phyloP scores from a whole-genome alignment of 352 stramenopile genomes.

The Chloridella minuta region DNA sequence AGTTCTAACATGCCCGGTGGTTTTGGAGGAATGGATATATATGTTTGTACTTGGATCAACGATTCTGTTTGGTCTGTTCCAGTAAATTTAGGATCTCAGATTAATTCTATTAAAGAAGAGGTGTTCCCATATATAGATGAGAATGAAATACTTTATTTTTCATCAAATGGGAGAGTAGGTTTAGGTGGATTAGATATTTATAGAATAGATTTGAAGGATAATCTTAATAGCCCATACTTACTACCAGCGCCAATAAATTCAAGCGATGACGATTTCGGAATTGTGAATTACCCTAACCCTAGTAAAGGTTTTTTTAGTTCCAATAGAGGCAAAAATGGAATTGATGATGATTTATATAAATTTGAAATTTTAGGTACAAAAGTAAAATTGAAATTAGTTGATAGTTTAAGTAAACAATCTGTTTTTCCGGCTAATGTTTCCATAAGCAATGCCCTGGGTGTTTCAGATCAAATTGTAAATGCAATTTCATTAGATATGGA shows the following conservation, averaged over 20 bases:
- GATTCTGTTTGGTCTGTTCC: background rate
- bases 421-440: no score
- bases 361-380: background rate
- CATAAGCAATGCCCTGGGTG: no score
- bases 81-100: background rate
- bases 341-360: background rate
- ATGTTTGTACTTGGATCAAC: background rate
- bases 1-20: background rate
- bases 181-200: conserved; percentile 10
- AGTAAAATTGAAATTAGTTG: no score
- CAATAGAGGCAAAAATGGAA: background rate
- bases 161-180: background rate
- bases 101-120: background rate
- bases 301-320: background rate
- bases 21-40: background rate
- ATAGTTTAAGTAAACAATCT: no score
- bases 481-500: no score
- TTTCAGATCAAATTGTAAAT: no score
- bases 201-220: background rate
- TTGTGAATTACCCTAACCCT: background rate
- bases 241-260: background rate
- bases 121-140: background rate
- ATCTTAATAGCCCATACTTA: background rate
- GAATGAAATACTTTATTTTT: background rate
- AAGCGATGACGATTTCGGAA: background rate